Percentiles rank a stretch among this genome's conserved stretches.
Conservation (phyloP, 2,329 filamentous ascomycete genomes). For the Metarhizium humberi region DNA sequence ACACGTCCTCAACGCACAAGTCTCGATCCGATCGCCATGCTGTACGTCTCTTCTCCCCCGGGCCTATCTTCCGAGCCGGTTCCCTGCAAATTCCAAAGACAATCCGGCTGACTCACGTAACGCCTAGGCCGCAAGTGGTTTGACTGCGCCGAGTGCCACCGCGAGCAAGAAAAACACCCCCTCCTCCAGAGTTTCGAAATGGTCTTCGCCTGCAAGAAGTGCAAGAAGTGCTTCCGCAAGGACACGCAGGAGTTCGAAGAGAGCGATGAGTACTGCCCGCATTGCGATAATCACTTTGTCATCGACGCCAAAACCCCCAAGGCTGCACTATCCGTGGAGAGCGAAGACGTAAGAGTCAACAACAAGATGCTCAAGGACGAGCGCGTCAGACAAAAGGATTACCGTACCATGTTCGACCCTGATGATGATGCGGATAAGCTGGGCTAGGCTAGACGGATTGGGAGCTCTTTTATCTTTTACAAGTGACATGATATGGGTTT, state of each 20-base stretch:
- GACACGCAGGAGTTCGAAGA: constrained; percentile 89
- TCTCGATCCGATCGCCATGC: constrained; percentile 89
- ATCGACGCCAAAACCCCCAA: constrained; percentile 81
- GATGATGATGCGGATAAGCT: constrained; percentile 65
- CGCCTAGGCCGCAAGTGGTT: constrained; percentile 85
- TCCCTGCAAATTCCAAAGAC: background rate
- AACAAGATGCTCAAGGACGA: constrained; percentile 91
- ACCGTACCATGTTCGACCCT: constrained; percentile 65
- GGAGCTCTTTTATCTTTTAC: background rate
- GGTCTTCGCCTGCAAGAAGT: constrained; percentile 97
- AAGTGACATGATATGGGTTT: background rate
- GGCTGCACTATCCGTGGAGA: constrained; percentile 75
- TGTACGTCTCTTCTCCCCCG: constrained; percentile 47
- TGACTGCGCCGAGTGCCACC: constrained; percentile 93
- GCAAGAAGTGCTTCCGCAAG: constrained; percentile 96
- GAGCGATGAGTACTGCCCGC: constrained; percentile 95
- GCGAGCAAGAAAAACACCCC: constrained; percentile 67
- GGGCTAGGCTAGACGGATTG: constrained; percentile 42
- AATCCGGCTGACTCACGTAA: background rate
- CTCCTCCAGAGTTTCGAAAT: constrained; percentile 77
- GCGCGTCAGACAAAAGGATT: constrained; percentile 51
- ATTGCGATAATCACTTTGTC: constrained; percentile 98
- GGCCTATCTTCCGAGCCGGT: background rate
- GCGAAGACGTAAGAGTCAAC: constrained; percentile 81
- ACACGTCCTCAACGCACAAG: constrained; percentile 96